Evolutionary conservation across 768 basidiomycete species (phyloP), one percentile per base, ranked within the genome.

Genomic region (Suillus hirtellus): DNA sequence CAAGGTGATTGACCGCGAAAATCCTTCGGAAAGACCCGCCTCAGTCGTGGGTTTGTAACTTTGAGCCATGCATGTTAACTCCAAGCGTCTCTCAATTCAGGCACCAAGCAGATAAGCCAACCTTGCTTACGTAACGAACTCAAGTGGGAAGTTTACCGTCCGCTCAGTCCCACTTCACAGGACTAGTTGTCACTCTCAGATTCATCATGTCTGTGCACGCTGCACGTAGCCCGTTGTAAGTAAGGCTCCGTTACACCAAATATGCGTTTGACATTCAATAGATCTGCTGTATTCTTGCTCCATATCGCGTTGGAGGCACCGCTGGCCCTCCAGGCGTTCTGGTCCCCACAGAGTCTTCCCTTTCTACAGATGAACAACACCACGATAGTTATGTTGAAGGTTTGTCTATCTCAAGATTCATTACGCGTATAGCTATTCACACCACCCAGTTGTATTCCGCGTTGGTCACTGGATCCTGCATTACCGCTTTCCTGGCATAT

Each of bases 301-400:
- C 93, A 95, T 69, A 84, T 92, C 68, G 90, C 88, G 6, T 78
- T 93, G 62, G 93, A 95, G 72, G 81, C 85, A 6, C 93, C 93
- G 0, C 72, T 95, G 24, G 91, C 87, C 3, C 74, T 95, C 38
- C 92, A 93, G 72, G 90, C 92, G 7, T 75, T 93, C 19, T 85
- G 84, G 78, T 80, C 86, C 0, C 87, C 90, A 1, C 68, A 75
- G 19, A 78, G 73, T 17, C 73, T 94, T 21, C 93, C 93, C 0
- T 93, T 95, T 73, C 67, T 93, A 61, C 85, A 92, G 72, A 80
- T 93, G 67, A 93, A 88, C 68, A 95, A 95, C 78, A 94, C 93
- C 6, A 85, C 91, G 0, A 58, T 93, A 9, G 85, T 92, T 2
- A 66, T 94, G 9, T 75, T 92, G 55, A 93, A 93, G 82, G 93